Percentiles rank a stretch among this genome's conserved stretches.
These are phyloP conservation scores for Chrysoporthe deuterocubensis DNA, from an alignment of 2,329 filamentous ascomycete species.

Conservation along the genomic window DNA sequence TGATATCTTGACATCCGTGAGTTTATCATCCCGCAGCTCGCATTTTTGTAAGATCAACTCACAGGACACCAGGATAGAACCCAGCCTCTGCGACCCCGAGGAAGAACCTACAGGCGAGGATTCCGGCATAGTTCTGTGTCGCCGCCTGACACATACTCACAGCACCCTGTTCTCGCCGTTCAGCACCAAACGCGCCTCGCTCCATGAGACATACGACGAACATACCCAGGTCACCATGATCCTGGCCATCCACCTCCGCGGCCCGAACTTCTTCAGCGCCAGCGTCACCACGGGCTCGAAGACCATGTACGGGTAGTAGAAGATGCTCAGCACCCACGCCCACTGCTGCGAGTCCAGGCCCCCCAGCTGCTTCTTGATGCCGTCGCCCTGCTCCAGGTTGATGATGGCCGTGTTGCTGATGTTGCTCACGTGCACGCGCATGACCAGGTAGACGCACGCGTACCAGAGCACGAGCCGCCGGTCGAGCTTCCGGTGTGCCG, in stretches of 20 bases:
- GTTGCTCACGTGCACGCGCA: conserved; percentile 35
- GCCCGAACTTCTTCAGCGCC: conserved; percentile 32
- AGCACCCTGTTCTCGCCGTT: conserved; percentile 21
- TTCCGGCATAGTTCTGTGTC: conserved; percentile 33
- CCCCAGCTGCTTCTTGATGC: conserved; percentile 34
- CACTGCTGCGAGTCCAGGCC: conserved; percentile 33
- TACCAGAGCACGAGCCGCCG: conserved; percentile 34
- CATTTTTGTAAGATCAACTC: not conserved
- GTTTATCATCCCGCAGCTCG: not conserved
- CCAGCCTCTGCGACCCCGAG: conserved; percentile 37
- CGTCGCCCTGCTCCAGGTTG: conserved; percentile 36
- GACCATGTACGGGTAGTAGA: conserved; percentile 36
- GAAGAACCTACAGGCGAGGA: conserved; percentile 36
- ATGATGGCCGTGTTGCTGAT: conserved; percentile 37
- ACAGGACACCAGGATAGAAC: conserved; percentile 37
- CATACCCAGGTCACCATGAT: conserved; percentile 36
- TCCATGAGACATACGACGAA: not conserved
- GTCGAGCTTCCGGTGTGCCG: conserved; percentile 33
- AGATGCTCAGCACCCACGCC: conserved; percentile 34
- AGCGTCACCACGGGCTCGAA: conserved; percentile 34
- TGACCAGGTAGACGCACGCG: conserved; percentile 33
- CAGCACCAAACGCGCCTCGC: not conserved
- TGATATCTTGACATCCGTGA: conserved; percentile 31
- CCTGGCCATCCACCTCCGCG: conserved; percentile 34
- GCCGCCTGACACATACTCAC: conserved; percentile 34